phyloP scores from a whole-genome alignment of 352 stramenopile genomes.

The Globisporangium lucens region DNA sequence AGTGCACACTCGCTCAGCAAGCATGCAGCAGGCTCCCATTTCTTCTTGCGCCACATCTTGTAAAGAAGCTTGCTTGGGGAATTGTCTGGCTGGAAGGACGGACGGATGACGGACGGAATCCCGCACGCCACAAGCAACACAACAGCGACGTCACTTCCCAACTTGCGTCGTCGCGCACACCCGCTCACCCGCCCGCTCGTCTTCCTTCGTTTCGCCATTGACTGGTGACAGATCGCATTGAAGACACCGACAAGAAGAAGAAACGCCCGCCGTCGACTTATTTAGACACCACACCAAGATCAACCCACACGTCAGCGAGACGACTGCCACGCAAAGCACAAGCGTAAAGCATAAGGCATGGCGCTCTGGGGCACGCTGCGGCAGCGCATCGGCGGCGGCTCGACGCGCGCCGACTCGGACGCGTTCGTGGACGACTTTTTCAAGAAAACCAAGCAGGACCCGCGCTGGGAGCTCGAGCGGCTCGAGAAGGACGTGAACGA shows the following conservation, averaged over 20 bases:
- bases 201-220: background rate
- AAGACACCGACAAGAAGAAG: background rate
- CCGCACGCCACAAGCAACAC: background rate
- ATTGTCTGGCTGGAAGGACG: background rate
- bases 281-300: background rate
- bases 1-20: background rate
- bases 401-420: slow-evolving; percentile 58
- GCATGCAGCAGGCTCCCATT: background rate
- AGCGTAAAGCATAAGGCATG: slow-evolving; percentile 28
- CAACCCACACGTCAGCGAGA: too few species aligned
- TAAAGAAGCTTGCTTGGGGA: background rate
- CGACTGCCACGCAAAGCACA: slow-evolving; percentile 1
- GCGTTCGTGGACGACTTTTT: slow-evolving; percentile 81
- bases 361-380: slow-evolving; percentile 79
- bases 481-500: slow-evolving; percentile 38
- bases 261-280: background rate
- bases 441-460: slow-evolving; percentile 64
- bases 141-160: slow-evolving; percentile 8
- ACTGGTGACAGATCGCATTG: background rate
- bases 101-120: background rate
- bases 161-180: slow-evolving; percentile 10
- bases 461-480: slow-evolving; percentile 44
- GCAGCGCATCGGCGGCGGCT: slow-evolving; percentile 66
- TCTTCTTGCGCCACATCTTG: slow-evolving; percentile 6
- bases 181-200: background rate